Evolutionary conservation across 768 basidiomycete genomes (phyloP), one percentile per base, ranked within the genome.

Genomic region (Termitomyces sp.): DNA sequence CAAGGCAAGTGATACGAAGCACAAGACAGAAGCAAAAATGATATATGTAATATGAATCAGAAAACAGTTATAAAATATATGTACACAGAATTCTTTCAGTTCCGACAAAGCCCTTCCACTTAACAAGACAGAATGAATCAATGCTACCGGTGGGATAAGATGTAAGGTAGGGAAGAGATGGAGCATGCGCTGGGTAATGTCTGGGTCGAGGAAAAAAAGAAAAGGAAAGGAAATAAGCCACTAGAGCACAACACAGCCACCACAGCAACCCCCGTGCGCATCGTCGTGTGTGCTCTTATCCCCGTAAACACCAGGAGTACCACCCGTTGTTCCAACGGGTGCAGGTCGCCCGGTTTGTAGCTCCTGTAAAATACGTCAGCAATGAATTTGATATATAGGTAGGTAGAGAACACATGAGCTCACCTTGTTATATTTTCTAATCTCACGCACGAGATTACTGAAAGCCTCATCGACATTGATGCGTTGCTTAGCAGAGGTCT

Each of bases 401-500:
- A 5, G 2, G 18, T n/a, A n/a, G 23, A 25, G n/a, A 20, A 22
- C 3, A 56, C 57, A 50, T 22, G 27, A 36, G 52, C 76, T 46
- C 47, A 91, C 94, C 80, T 91, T 93, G 78, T 95, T 97, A 69
- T 92, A 94, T 69, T 88, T 88, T 66, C 94, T 81, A 64, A 97
- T 97, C 70, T 94, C 91, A 31, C 94, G 85, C 29, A 98, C 94
- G 61, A 98, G 88, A 58, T 89, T 88, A 64, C 82, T 85, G 75
- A 98, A 98, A 12, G 93, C 92, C 74, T 97, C 92, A 62, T 98
- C 95, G 52, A 98, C 94, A 63, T 97, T 97, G 74, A 95, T 93
- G 50, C 95, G 83, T 65, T 94, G 89, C 73, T 97, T 97, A 42
- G 94, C 95, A 4, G 95, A 98, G 1, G 94, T 96, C 70, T 98